Conservation (phyloP, 495 filamentous ascomycete species). For the Neurospora sp. region DNA sequence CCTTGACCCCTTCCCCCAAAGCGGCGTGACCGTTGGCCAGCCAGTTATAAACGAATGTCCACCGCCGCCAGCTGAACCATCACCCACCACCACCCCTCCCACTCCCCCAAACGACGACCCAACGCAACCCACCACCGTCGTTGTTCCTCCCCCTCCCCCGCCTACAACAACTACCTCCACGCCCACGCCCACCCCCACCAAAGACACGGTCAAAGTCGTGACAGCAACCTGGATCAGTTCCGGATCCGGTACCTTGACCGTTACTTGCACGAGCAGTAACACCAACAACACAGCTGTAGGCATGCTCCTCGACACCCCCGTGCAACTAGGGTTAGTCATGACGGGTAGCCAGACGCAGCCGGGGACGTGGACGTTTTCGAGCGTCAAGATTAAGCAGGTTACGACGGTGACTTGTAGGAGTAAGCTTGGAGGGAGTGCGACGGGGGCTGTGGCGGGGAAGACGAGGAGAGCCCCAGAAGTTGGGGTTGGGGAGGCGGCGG, state of each 20-base stretch:
- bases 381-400: background rate
- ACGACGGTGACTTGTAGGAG: background rate
- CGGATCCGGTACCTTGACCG: constrained; percentile 11
- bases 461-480: no score
- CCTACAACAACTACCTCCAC: accelerated
- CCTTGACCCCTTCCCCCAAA: constrained; percentile 13
- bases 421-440: background rate
- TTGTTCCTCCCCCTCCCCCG: no score
- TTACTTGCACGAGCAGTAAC: constrained; percentile 10
- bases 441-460: background rate
- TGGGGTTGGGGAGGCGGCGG: no score
- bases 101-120: background rate
- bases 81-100: background rate
- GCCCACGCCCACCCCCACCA: accelerated
- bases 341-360: background rate
- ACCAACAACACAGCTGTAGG: constrained; percentile 23
- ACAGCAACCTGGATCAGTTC: constrained; percentile 8
- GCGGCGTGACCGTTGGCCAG: constrained; percentile 7
- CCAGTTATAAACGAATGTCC: background rate
- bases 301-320: constrained; percentile 25
- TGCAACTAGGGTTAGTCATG: background rate
- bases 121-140: background rate
- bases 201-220: constrained; percentile 1
- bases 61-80: background rate
- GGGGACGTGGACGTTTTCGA: background rate